Base-by-base conservation (phyloP, 176 grass and related monocot species). In the Pontederia paniculata region DNA sequence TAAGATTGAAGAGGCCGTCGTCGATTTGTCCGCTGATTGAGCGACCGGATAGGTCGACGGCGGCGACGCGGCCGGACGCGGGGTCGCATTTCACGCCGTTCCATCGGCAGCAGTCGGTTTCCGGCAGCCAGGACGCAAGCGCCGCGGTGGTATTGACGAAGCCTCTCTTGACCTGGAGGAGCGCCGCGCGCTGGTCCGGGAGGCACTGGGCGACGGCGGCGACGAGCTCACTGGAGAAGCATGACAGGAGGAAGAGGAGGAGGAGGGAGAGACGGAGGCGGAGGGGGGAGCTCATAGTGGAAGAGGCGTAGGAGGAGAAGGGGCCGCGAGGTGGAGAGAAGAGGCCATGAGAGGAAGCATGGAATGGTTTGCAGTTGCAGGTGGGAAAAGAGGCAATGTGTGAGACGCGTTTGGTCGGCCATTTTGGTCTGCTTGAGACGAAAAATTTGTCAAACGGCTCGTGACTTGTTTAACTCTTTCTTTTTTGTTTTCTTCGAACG, bases 31-130 rank as follows among this genome's bases (percentile, higher is more conserved):
- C 81, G 12, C 57, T 49, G 45, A 83, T 46, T 2, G 3, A 9
- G 5, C 54, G 37, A 0, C 37, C 67, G 25, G 53, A 68, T 1
- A 88, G 60, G 23, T 83, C 69, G 14, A 88, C 76, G 45, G 54
- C 44, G 8, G 50, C 74, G 13, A 83, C 80, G 5, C n/a, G 68
- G 31, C 75, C 76, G 2, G 60, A 44, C 0, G 3, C 50, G 0
- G 5, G 17, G 43, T 72, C 45, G 42, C 84, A 88, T 15, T 12
- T 60, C 5, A 85, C 45, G 14, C 82, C 63, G 12, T 76, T 55
- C 82, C 82, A 85, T 0, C 1, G 23, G 67, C 76, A 85, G 58
- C 82, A 85, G 50, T 80, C 64, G 37, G 77, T 64, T 14, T 4
- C 21, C 0, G 45, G 10, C 17, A 58, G 64, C 77, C 82, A 85